Evolutionary conservation across 2,329 filamentous ascomycete genomes (phyloP), one percentile per base, ranked within the genome.

Genomic region (Fusarium mexicanum): DNA sequence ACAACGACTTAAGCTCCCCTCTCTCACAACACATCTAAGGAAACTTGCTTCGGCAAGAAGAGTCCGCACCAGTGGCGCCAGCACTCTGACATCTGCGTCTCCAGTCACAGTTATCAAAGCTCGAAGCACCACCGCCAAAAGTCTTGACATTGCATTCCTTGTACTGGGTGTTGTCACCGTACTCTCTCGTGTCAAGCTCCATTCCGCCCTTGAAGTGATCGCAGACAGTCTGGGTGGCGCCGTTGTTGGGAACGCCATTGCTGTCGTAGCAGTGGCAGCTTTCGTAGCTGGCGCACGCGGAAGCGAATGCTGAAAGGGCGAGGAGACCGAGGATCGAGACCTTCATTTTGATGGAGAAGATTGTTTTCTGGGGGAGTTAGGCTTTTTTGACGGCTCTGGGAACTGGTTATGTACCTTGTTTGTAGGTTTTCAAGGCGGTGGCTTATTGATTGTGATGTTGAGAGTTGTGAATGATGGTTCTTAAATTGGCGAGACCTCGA

Each of bases 341-440:
- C 38, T 46, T 57, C 38, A 57, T 57, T 33, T 43, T 44, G 38
- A 17, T 33, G 16, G 24, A 16, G 14, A 17, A 7, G 7, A 1
- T 5, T 10, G 16, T 5, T 10, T 40, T n/a, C 29, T 43, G 29
- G 2, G 11, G 3, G 2, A 2, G 12, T 57, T 9, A 33, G 38
- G 1, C 0, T 24, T 13, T 33, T 17, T 6, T 10, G 0, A 4
- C 16, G 2, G 10, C 5, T 33, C 17, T 16, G 3, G 3, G 13
- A 17, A 20, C 2, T n/a, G 6, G 20, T 3, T 5, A 13, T 17
- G 10, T 40, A 54, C 51, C 10, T 54, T 54, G 14, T 1, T 54
- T 17, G 24, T 2, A 2, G 18, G n/a, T 1, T 24, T 26, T 26
- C 6, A 6, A 8, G 33, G n/a, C 10, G 24, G 13, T 16, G 24